Conservation (phyloP, 73 alveolate species). For the Durusdinium trenchii region DNA sequence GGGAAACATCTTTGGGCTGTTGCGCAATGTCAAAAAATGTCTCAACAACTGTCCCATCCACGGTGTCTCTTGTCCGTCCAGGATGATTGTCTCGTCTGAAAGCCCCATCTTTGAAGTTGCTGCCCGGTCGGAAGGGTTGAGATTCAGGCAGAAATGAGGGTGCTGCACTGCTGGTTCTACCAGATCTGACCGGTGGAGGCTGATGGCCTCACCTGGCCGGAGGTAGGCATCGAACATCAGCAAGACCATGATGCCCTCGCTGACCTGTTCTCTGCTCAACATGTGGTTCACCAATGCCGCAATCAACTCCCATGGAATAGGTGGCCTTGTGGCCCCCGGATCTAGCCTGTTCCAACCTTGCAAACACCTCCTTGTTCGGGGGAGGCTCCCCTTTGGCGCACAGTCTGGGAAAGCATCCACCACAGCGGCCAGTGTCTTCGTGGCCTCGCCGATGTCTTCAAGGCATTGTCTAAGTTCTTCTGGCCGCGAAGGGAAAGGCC, state of each 20-base stretch:
- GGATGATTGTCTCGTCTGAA: not conserved
- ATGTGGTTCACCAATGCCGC: not conserved
- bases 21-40: not conserved
- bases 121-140: not conserved
- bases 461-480: not conserved
- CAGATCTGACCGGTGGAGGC: not conserved
- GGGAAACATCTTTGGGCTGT: not conserved
- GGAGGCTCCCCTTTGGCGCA: not conserved
- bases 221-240: conserved; percentile 16
- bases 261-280: not conserved
- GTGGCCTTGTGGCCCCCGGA: conserved; percentile 14
- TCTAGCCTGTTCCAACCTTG: conserved; percentile 45
- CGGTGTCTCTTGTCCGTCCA: not conserved
- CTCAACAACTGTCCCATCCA: not conserved
- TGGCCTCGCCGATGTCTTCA: not conserved
- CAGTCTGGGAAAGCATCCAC: not conserved
- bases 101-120: conserved; percentile 20
- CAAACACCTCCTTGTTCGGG: not conserved
- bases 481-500: not conserved
- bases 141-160: not conserved
- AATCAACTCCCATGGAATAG: conserved; percentile 1
- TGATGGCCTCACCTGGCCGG: conserved; percentile 28
- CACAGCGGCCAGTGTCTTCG: not conserved
- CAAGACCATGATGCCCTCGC: not conserved
- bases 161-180: not conserved